Conservation (phyloP, 2,329 filamentous ascomycete species). For the Aphanoascus verrucosus region DNA sequence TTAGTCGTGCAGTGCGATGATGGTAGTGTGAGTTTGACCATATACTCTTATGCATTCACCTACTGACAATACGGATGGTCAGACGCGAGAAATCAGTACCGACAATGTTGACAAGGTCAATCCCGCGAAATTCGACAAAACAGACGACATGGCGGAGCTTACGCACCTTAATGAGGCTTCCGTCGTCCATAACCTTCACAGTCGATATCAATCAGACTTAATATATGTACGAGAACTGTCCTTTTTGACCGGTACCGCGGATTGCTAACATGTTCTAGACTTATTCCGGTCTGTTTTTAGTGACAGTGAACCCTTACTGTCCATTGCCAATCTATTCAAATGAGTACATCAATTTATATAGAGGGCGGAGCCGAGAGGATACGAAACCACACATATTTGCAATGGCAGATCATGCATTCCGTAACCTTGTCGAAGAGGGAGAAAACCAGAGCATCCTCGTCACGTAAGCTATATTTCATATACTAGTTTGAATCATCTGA, state of each 20-base stretch:
- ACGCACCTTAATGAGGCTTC: conserved; percentile 97
- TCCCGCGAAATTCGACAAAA: conserved; percentile 97
- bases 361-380: conserved; percentile 79
- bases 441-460: conserved; percentile 96
- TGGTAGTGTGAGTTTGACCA: conserved; percentile 52
- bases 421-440: conserved; percentile 88
- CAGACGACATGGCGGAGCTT: conserved; percentile 96
- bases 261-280: conserved; percentile 45
- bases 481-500: conserved; percentile 12
- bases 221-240: conserved; percentile 53
- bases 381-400: conserved; percentile 96
- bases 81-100: conserved; percentile 77
- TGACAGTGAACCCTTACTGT: conserved; percentile 95
- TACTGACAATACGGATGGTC: conserved; percentile 1
- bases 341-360: conserved; percentile 98
- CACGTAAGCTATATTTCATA: conserved; percentile 44
- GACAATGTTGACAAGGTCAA: conserved; percentile 98
- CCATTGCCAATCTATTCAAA: conserved; percentile 88
- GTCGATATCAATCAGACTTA: conserved; percentile 86
- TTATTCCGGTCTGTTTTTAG: conserved; percentile 91
- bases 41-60: not conserved
- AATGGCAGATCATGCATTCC: conserved; percentile 92
- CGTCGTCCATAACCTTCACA: conserved; percentile 92
- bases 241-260: not conserved
- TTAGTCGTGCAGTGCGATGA: conserved; percentile 88